Evolutionary conservation across 352 stramenopile species (phyloP).

Genomic region (Nothophytophthora sp.): DNA sequence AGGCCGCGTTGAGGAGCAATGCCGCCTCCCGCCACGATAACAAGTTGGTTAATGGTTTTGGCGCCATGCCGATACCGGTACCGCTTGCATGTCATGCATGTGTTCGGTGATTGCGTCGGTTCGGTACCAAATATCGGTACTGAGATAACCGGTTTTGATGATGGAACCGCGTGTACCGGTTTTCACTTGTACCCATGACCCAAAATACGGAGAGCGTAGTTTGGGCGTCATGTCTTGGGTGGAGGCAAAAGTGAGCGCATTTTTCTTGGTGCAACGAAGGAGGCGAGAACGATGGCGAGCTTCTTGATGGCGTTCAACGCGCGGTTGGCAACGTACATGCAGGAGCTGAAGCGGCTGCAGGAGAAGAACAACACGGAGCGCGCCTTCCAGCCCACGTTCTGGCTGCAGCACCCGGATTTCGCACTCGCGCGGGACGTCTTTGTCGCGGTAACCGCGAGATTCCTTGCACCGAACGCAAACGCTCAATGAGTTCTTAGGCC

Average conservation of each 20-base stretch:
- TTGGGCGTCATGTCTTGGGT: slow-evolving; percentile 1
- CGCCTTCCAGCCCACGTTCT: slow-evolving; percentile 76
- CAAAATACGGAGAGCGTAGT: slow-evolving; percentile 4
- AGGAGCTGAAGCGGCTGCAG: slow-evolving; percentile 67
- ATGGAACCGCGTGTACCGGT: too few relatives aligned
- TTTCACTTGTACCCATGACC: slow-evolving; percentile 15
- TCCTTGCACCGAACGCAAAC: neutral
- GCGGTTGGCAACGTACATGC: slow-evolving; percentile 46
- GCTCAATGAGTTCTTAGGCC: slow-evolving; percentile 1
- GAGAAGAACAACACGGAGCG: slow-evolving; percentile 49
- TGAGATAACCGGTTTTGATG: too few relatives aligned
- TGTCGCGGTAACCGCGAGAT: slow-evolving; percentile 44
- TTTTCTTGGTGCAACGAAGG: too few relatives aligned
- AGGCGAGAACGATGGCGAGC: slow-evolving; percentile 35
- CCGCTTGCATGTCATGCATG: too few relatives aligned
- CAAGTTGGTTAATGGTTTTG: neutral
- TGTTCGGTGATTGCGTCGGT: too few relatives aligned
- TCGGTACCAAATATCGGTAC: too few relatives aligned
- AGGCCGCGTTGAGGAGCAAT: too few relatives aligned
- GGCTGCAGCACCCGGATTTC: slow-evolving; percentile 77
- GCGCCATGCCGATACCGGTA: neutral
- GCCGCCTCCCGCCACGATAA: too few relatives aligned
- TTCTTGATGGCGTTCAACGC: slow-evolving; percentile 63
- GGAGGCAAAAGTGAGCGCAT: slow-evolving; percentile 1
- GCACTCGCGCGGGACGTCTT: slow-evolving; percentile 81